phyloP scores from a whole-genome alignment of 345 rosid species.

The Linum usitatissimum region DNA sequence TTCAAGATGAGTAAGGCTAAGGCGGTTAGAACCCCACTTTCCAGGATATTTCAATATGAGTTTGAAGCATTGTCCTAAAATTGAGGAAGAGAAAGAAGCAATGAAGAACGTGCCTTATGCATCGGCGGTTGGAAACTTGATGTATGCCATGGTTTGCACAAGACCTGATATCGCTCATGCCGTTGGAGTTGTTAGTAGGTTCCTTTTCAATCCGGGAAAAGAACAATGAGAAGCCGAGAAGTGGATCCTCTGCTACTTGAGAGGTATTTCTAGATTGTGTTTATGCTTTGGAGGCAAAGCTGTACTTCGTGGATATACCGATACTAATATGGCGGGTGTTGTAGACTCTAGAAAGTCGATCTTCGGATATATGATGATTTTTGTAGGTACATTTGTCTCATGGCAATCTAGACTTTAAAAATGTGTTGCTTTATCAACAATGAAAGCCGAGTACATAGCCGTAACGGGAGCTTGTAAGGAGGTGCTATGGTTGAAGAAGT shows the following conservation, averaged over 20 bases:
- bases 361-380: neutral
- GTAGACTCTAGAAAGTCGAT: neutral
- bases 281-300: neutral
- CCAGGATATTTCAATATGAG: too few species aligned
- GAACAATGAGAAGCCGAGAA: neutral
- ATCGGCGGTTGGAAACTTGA: neutral
- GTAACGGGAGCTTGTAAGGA: neutral
- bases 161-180: neutral
- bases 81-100: neutral
- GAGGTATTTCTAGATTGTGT: neutral
- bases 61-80: too few species aligned
- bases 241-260: neutral
- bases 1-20: too few species aligned
- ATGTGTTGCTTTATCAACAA: neutral
- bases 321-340: neutral
- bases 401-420: neutral
- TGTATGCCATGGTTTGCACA: neutral
- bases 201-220: neutral
- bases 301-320: neutral
- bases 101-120: neutral
- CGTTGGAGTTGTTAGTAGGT: neutral
- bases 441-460: neutral
- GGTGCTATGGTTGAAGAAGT: neutral
- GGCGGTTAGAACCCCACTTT: too few species aligned
- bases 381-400: neutral